Evolutionary conservation across 2,329 filamentous ascomycete genomes (phyloP).

Genomic region (Sporothrix schenckii): DNA sequence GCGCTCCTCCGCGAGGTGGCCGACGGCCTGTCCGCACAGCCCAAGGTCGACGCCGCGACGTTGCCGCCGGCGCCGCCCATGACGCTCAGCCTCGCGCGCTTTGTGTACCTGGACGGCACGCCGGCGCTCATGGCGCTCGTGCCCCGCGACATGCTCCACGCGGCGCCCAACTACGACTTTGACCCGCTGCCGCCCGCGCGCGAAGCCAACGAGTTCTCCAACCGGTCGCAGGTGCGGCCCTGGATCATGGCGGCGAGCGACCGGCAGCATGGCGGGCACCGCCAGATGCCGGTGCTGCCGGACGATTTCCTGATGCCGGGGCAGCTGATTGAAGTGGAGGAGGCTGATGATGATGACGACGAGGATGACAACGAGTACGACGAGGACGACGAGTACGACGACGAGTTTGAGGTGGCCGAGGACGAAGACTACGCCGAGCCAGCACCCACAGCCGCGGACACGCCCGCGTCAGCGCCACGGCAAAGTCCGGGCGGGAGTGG

Average conservation of each 20-base stretch:
- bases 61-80: constrained; percentile 47
- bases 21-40: neutral
- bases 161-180: constrained; percentile 71
- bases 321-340: constrained; percentile 4
- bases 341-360: neutral
- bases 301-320: constrained; percentile 23
- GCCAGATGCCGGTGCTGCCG: neutral
- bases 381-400: neutral
- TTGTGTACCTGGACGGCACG: constrained; percentile 77
- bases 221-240: constrained; percentile 48
- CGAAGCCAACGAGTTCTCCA: constrained; percentile 56
- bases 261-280: constrained; percentile 21
- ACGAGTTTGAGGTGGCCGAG: constrained; percentile 4
- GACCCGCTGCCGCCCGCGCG: constrained; percentile 77
- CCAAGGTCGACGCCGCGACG: constrained; percentile 44
- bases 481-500: neutral
- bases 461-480: neutral
- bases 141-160: constrained; percentile 65
- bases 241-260: constrained; percentile 44
- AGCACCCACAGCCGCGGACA: neutral
- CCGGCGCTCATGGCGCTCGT: constrained; percentile 70
- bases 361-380: neutral
- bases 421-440: constrained; percentile 7
- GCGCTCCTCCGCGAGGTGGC: constrained; percentile 69
- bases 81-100: constrained; percentile 64